Evolutionary conservation across 2,329 filamentous ascomycete genomes (phyloP), one percentile per base, ranked within the genome.

Genomic region (Leptosphaerulina australis): DNA sequence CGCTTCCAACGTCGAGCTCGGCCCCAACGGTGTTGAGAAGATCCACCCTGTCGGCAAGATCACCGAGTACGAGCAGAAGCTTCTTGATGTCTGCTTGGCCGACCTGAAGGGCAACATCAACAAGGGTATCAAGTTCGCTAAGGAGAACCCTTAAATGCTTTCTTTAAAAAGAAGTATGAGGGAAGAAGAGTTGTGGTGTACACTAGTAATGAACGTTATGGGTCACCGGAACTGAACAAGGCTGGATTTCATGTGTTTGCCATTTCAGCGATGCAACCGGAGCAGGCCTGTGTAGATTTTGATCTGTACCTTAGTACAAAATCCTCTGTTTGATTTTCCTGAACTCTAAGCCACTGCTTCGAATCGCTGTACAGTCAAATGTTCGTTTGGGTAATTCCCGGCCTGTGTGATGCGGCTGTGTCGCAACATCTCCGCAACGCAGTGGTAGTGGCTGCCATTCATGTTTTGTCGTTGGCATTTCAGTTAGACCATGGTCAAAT

Each of bases 21-120:
- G 94, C 80, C 91, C 92, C 76, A 88, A 93, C 76, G 94, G 94
- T 82, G 93, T 95, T 62, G 87, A 94, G 84, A 88, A 96, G 85
- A 93, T 97, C 76, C 83, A 88, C 76, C 86, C 88, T 68, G 80
- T 99, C 67, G 94, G 94, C 77, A 82, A 89, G 78, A 73, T 97
- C 73, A 90, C 90, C 72, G 84, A 86, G 68, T 81, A 86, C 76
- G 94, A 99, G 88, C 81, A 96, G 85, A 86, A 87, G 79, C 87
- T 99, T 67, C 80, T 99, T 69, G 88, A 95, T 71, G 90, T 86
- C 70, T 88, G 85, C 83, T 81, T 97, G 65, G 80, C 75, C 68
- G 94, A 93, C 78, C 83, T 94, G 75, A 88, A 89, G 83, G 89
- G 88, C 71, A 97, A 97, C 87, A 97, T 97, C 76, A 81, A 86